Evolutionary conservation across 164 flowering plant species (phyloP).

Genomic region (Litsea cubeba): DNA sequence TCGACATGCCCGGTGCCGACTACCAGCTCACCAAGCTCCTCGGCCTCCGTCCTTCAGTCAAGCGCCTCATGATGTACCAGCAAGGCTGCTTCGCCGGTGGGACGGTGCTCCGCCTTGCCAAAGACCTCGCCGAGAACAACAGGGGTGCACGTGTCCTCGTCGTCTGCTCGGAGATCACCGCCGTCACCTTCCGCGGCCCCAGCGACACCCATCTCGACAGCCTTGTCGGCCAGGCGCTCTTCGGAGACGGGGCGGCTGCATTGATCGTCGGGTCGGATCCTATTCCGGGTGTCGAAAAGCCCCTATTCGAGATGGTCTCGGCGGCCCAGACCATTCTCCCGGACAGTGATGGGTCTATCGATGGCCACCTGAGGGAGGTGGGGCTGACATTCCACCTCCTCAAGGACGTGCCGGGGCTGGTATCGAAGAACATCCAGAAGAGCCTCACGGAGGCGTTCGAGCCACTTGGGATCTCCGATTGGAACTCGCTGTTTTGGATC

Average conservation of each 20-base stretch:
- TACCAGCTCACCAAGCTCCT: slow-evolving; percentile 45
- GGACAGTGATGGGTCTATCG: slow-evolving; percentile 33
- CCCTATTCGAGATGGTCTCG: slow-evolving; percentile 34
- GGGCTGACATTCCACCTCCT: slow-evolving; percentile 39
- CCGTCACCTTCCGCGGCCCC: slow-evolving; percentile 33
- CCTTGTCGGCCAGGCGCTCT: slow-evolving; percentile 42
- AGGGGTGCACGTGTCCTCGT: slow-evolving; percentile 40
- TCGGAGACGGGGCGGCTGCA: slow-evolving; percentile 47
- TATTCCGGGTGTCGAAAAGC: slow-evolving; percentile 20
- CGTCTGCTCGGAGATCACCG: slow-evolving; percentile 39
- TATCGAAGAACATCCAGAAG: slow-evolving; percentile 38
- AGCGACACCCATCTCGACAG: slow-evolving; percentile 31
- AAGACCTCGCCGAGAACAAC: slow-evolving; percentile 51
- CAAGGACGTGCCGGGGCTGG: slow-evolving; percentile 37
- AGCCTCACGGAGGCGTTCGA: slow-evolving; percentile 31
- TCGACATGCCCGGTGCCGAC: slow-evolving; percentile 49
- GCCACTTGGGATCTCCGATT: slow-evolving; percentile 38
- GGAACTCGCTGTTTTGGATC: slow-evolving; percentile 40
- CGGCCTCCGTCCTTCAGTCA: slow-evolving; percentile 43
- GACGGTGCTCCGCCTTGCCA: slow-evolving; percentile 41
- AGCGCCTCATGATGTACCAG: slow-evolving; percentile 44
- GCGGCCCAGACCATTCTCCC: slow-evolving; percentile 39
- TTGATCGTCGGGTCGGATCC: slow-evolving; percentile 41
- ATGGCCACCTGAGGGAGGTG: slow-evolving; percentile 31
- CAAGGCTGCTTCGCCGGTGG: slow-evolving; percentile 42